phyloP scores from a whole-genome alignment of 768 basidiomycete species.

The Lactifluus echinatus region DNA sequence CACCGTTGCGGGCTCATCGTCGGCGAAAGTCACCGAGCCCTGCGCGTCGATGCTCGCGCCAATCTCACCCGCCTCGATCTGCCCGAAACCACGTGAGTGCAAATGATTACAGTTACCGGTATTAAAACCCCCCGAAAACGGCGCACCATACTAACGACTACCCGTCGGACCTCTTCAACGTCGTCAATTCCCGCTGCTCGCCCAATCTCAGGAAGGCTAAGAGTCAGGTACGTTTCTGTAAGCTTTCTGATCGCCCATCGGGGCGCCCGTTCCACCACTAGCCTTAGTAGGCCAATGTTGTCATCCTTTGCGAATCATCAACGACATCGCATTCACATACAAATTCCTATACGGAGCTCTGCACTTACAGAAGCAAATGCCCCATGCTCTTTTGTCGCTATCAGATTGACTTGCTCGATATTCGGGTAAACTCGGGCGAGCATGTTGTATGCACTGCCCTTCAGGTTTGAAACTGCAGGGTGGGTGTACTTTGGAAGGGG shows the following conservation, averaged over 20 bases:
- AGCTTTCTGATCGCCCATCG: constrained; percentile 74
- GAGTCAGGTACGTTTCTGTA: constrained; percentile 74
- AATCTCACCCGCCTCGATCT: constrained; percentile 70
- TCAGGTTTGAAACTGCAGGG: constrained; percentile 42
- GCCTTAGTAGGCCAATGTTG: constrained; percentile 60
- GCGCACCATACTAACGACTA: constrained; percentile 69
- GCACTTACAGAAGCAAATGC: constrained; percentile 43
- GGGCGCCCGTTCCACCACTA: constrained; percentile 61
- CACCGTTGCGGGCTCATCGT: constrained; percentile 50
- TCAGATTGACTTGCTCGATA: constrained; percentile 36
- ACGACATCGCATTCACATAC: background rate
- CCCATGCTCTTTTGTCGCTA: constrained; percentile 47
- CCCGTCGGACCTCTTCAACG: constrained; percentile 45
- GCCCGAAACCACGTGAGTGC: background rate
- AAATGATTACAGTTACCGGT: background rate
- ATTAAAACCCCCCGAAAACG: background rate
- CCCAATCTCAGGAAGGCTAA: constrained; percentile 66
- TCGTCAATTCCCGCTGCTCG: constrained; percentile 41
- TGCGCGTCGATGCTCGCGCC: constrained; percentile 56
- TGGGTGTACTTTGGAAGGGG: constrained; percentile 71
- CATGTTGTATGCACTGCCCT: constrained; percentile 61
- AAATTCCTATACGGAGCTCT: background rate
- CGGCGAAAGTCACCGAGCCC: constrained; percentile 66
- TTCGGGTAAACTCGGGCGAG: constrained; percentile 63
- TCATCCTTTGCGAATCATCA: constrained; percentile 41